phyloP scores from a whole-genome alignment of 345 rosid species.

The Litchi chinensis region DNA sequence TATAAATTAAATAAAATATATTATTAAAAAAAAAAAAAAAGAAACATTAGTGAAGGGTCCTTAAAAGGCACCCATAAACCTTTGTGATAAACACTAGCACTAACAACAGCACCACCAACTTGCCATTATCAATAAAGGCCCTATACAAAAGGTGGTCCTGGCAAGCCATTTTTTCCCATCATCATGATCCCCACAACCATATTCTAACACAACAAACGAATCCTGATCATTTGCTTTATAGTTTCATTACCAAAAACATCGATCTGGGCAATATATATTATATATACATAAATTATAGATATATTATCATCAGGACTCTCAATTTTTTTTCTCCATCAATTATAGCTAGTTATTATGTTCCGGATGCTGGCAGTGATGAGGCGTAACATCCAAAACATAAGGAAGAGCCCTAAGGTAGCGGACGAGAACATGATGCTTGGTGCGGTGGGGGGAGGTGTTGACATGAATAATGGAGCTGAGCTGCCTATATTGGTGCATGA shows the following conservation, averaged over 20 bases:
- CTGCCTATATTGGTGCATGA: slow-evolving; percentile 21
- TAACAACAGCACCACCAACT: slow-evolving; percentile 39
- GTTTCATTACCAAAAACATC: neutral
- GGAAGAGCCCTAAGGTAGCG: slow-evolving; percentile 72
- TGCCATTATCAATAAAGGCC: slow-evolving; percentile 32
- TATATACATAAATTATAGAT: too few relatives aligned
- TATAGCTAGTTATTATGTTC: slow-evolving; percentile 33
- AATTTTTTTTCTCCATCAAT: too few relatives aligned
- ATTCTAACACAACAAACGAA: neutral
- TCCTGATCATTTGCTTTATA: neutral
- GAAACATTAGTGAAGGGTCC: slow-evolving; percentile 15
- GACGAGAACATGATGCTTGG: slow-evolving; percentile 66
- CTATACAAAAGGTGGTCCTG: slow-evolving; percentile 7
- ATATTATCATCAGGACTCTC: too few relatives aligned
- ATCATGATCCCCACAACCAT: neutral
- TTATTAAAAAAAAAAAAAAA: neutral
- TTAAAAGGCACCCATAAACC: slow-evolving; percentile 33
- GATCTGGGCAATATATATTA: neutral
- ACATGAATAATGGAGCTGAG: slow-evolving; percentile 22
- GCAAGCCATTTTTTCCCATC: neutral
- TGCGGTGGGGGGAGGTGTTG: neutral
- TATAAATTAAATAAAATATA: neutral
- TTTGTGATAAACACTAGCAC: slow-evolving; percentile 46
- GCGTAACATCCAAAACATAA: slow-evolving; percentile 50
- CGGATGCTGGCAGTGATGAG: slow-evolving; percentile 39